Evolutionary conservation across 2,329 filamentous ascomycete species (phyloP), one percentile per base, ranked within the genome.

Genomic region (Beauveria caledonica): DNA sequence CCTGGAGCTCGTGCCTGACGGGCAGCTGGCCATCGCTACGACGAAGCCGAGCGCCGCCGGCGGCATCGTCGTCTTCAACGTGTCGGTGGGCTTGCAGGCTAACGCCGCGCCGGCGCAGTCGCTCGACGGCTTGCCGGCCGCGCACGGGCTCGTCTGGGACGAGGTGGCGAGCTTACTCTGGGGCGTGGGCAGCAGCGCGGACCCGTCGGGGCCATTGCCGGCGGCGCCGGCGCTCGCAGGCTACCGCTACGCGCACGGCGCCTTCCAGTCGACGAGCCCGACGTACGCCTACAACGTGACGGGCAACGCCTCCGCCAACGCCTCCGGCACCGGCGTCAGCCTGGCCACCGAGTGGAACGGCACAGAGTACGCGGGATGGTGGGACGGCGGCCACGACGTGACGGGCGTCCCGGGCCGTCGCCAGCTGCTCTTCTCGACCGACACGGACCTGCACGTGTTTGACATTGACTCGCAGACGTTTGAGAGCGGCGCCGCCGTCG

Each of bases 401-500:
- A 48, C 44, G n/a, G 50, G 50, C 58, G 23, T 60, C 3, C 58
- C 58, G 1, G 58, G 51, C 33, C 50, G 51, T 6, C 50, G 51
- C 17, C 42, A 60, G 58, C 58, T 60, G 33, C 42, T 60, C 7
- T 21, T 60, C 27, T 54, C 58, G 7, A 60, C 42, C 45, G 58
- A 55, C 45, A 50, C 42, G 15, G 58, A 60, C 27, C 29, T 60
- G 27, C 51, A 60, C 58, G 50, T 60, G 17, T 60, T 60, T 13
- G 51, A 60, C n/a, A 60, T 60, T 3, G 58, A 15, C 42, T 54
- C 58, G 21, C 50, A 60, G 58, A 60, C 58, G 11, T 54, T 60
- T 44, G 36, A 19, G 19, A 48, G 44, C 50, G 58, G 58, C 11
- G 21, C 19, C 19, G 5, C 29, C 15, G 58, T 60, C n/a, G 44